phyloP scores from a whole-genome alignment of 2,329 filamentous ascomycete species.

The Diplocarpon rosae region DNA sequence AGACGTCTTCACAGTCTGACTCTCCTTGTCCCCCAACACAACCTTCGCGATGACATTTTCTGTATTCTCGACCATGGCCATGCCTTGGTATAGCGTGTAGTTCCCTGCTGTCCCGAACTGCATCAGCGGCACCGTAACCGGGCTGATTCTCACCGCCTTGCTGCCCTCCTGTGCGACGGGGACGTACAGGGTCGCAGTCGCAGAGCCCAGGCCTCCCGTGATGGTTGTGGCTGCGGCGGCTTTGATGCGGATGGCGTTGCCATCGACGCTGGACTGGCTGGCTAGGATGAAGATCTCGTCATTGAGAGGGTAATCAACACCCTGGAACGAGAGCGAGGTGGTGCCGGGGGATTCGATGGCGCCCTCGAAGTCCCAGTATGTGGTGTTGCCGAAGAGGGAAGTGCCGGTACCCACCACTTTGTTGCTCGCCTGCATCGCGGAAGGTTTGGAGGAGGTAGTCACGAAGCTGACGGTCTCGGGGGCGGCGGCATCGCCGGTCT shows the following conservation, averaged over 20 bases:
- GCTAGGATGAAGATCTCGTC: slow-evolving; percentile 13
- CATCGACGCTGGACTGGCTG: too few species aligned
- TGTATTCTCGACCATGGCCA: slow-evolving; percentile 1
- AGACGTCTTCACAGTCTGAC: slow-evolving; percentile 10
- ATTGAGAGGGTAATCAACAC: slow-evolving; percentile 5
- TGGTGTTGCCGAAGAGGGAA: too few species aligned
- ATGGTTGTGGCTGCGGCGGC: too few species aligned
- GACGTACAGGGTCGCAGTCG: slow-evolving; percentile 8
- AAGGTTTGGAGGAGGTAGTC: too few species aligned
- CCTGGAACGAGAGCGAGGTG: slow-evolving; percentile 5
- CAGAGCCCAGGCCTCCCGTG: not conserved
- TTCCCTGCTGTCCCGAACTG: slow-evolving; percentile 1
- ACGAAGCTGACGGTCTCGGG: not conserved
- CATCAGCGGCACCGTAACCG: slow-evolving; percentile 3
- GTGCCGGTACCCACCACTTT: too few species aligned
- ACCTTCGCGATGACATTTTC: slow-evolving; percentile 9
- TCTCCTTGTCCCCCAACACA: slow-evolving; percentile 4
- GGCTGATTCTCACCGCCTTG: slow-evolving; percentile 1
- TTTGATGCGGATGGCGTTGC: too few species aligned
- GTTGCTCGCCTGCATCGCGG: too few species aligned
- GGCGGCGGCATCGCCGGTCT: not conserved
- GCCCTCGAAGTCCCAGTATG: slow-evolving; percentile 4
- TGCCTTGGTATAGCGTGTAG: not conserved
- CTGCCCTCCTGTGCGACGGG: slow-evolving; percentile 6
- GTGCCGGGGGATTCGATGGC: slow-evolving; percentile 7